phyloP scores from a whole-genome alignment of 306 rosid genomes.

The Pyrus pyrifolia region DNA sequence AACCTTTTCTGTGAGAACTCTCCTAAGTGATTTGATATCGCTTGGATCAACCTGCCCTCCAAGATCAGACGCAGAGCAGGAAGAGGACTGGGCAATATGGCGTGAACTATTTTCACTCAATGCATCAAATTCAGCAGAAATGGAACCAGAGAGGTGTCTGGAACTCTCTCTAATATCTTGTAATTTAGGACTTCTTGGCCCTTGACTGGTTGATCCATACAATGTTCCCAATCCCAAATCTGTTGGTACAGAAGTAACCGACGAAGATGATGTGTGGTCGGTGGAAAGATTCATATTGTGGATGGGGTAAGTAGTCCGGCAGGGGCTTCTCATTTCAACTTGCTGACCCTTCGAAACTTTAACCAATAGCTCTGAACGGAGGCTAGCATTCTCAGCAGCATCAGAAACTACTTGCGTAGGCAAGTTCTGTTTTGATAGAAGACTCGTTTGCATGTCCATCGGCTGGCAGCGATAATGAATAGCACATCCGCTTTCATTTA shows the following conservation, averaged over 20 bases:
- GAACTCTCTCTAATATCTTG: conserved; percentile 26
- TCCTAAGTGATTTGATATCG: conserved; percentile 59
- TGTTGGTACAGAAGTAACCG: conserved; percentile 59
- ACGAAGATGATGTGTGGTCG: conserved; percentile 32
- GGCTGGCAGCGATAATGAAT: conserved; percentile 24
- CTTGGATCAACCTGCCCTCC: conserved; percentile 36
- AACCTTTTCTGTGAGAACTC: conserved; percentile 47
- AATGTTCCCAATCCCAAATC: conserved; percentile 91
- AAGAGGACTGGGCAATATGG: conserved; percentile 35
- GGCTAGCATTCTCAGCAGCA: conserved; percentile 5
- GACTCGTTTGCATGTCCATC: conserved; percentile 24
- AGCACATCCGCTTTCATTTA: conserved; percentile 27
- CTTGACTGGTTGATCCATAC: conserved; percentile 42
- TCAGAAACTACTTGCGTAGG: conserved; percentile 33
- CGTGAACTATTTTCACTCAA: conserved; percentile 26
- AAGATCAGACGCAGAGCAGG: conserved; percentile 34
- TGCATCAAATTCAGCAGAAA: conserved; percentile 43
- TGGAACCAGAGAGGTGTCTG: conserved; percentile 45
- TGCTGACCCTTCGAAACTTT: conserved; percentile 26
- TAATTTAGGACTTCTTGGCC: conserved; percentile 35
- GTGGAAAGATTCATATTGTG: conserved; percentile 23
- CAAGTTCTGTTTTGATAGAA: conserved; percentile 28
- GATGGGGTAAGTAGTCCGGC: conserved; percentile 20
- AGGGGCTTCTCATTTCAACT: conserved; percentile 25
- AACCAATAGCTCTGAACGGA: conserved; percentile 18